Conservation (phyloP, 169 alveolate genomes). For the Cryptosporidium bovis region DNA sequence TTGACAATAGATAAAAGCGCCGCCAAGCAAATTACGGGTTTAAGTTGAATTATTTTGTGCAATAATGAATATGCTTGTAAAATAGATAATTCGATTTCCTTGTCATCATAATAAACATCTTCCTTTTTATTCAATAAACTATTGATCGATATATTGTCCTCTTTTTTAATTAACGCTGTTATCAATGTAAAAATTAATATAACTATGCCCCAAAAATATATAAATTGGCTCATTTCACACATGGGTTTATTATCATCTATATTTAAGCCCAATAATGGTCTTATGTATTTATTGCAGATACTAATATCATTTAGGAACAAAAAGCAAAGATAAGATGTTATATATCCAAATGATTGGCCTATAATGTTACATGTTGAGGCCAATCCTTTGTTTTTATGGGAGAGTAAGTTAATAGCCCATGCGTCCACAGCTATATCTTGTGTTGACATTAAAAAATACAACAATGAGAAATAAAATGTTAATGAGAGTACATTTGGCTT, state of each 20-base stretch:
- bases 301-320: conserved; percentile 79
- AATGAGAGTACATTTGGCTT: conserved; percentile 35
- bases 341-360: conserved; percentile 87
- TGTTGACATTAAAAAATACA: conserved; percentile 87
- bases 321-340: conserved; percentile 82
- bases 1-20: conserved; percentile 15
- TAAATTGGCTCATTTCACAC: conserved; percentile 80
- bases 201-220: conserved; percentile 80
- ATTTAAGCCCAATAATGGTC: conserved; percentile 73
- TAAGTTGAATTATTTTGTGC: conserved; percentile 16
- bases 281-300: conserved; percentile 73
- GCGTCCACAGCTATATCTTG: conserved; percentile 97
- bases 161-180: conserved; percentile 74
- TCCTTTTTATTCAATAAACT: background rate
- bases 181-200: conserved; percentile 76
- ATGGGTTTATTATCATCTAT: conserved; percentile 27
- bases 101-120: conserved; percentile 31
- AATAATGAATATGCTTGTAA: conserved; percentile 51
- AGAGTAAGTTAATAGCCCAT: conserved; percentile 93
- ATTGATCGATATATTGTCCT: background rate
- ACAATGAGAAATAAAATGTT: conserved; percentile 50
- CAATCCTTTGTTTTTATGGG: conserved; percentile 82
- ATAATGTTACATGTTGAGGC: conserved; percentile 87
- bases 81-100: conserved; percentile 35
- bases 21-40: conserved; percentile 15